Conservation (phyloP, 768 basidiomycete genomes). For the Pleurotus eryngii region DNA sequence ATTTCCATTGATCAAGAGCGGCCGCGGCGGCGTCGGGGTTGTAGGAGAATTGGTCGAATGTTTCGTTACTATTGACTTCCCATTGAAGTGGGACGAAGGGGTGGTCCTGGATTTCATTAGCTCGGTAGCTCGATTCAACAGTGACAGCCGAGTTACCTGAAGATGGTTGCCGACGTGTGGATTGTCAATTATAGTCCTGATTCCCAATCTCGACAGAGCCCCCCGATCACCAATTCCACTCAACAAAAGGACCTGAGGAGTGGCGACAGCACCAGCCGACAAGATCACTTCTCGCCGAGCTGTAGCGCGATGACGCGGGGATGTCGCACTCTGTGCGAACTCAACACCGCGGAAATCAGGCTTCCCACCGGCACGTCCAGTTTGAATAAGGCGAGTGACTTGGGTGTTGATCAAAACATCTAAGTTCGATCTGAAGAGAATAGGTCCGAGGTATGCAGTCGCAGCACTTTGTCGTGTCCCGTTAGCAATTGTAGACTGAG, state of each 20-base stretch:
- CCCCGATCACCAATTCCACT: too few relatives aligned
- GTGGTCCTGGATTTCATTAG: conserved; percentile 13
- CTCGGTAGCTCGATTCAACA: conserved; percentile 15
- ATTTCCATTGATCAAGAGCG: conserved; percentile 15
- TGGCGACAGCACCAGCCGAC: too few relatives aligned
- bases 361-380: neutral
- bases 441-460: conserved; percentile 21
- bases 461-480: conserved; percentile 19
- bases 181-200: too few relatives aligned
- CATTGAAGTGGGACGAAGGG: conserved; percentile 5
- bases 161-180: too few relatives aligned
- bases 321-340: conserved; percentile 14
- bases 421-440: conserved; percentile 18
- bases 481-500: conserved; percentile 13
- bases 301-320: too few relatives aligned
- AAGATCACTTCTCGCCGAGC: too few relatives aligned
- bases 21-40: conserved; percentile 11
- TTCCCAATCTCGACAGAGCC: too few relatives aligned
- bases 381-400: conserved; percentile 15
- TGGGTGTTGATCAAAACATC: conserved; percentile 18
- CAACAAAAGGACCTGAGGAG: too few relatives aligned
- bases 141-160: too few relatives aligned
- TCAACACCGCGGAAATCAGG: conserved; percentile 10
- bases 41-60: conserved; percentile 9
- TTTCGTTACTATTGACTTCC: conserved; percentile 13